Conservation (phyloP, 2,329 filamentous ascomycete genomes). For the Geoglossum cookeanum region DNA sequence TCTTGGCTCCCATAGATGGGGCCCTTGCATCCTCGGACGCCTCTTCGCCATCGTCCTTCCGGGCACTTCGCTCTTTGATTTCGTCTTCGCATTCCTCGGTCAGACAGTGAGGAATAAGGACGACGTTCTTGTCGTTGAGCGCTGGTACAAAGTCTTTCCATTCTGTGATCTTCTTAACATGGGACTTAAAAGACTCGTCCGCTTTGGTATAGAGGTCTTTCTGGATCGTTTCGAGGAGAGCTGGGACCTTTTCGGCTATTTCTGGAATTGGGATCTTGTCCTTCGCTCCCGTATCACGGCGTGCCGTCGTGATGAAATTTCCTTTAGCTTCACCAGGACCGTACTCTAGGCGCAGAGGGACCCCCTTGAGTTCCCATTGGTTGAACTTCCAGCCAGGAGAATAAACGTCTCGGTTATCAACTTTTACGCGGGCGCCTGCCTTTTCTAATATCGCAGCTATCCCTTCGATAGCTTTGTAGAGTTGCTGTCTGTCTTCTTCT, state of each 20-base stretch:
- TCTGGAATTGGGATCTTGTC: constrained; percentile 55
- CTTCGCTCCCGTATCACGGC: constrained; percentile 52
- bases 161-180: constrained; percentile 62
- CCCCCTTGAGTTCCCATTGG: constrained; percentile 93
- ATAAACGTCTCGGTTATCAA: constrained; percentile 76
- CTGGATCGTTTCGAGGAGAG: constrained; percentile 79
- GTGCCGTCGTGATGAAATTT: constrained; percentile 64
- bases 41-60: constrained; percentile 48
- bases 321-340: constrained; percentile 86
- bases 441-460: constrained; percentile 46
- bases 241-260: constrained; percentile 52
- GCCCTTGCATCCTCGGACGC: constrained; percentile 54
- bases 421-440: constrained; percentile 57
- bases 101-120: constrained; percentile 79
- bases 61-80: constrained; percentile 81
- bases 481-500: constrained; percentile 56
- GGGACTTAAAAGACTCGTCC: constrained; percentile 55
- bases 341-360: constrained; percentile 85
- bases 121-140: constrained; percentile 80
- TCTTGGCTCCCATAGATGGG: constrained; percentile 59
- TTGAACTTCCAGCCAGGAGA: constrained; percentile 96
- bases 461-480: constrained; percentile 56
- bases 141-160: constrained; percentile 87
- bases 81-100: constrained; percentile 74
- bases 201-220: constrained; percentile 61